Percentiles rank a stretch among this genome's conserved stretches.
These are phyloP conservation scores for Bretschneidera sinensis DNA, from an alignment of 345 rosid species.

Conservation along the genomic window DNA sequence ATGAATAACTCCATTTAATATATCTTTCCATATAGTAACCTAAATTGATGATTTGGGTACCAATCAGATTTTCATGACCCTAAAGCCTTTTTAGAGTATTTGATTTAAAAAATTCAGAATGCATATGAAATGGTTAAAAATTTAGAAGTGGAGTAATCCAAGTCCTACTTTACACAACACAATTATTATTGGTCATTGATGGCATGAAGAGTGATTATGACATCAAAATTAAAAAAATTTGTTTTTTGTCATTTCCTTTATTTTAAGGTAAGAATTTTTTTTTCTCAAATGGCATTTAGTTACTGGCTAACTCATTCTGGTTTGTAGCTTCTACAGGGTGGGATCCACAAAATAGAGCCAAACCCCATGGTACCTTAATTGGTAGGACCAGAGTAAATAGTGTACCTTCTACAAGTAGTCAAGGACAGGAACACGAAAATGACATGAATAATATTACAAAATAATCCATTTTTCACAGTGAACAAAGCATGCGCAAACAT, in stretches of 20 bases:
- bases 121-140: no score
- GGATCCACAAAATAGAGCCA: slow-evolving; percentile 17
- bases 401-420: background rate
- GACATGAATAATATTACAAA: no score
- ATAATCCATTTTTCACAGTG: slow-evolving; percentile 10
- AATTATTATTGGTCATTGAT: no score
- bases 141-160: no score
- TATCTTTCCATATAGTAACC: no score
- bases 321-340: slow-evolving; percentile 8
- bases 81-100: no score
- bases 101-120: no score
- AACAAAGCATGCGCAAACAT: slow-evolving; percentile 14
- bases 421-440: slow-evolving; percentile 12
- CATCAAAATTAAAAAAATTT: background rate
- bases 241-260: slow-evolving; percentile 4
- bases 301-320: background rate
- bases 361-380: background rate
- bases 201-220: background rate
- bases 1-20: no score
- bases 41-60: no score
- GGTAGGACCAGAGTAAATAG: slow-evolving; percentile 11
- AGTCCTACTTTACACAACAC: no score
- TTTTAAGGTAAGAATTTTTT: background rate
- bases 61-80: no score
- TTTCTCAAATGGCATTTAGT: background rate